These are phyloP conservation scores for Ascosphaera apis DNA, from an alignment of 2,329 filamentous ascomycete genomes.

Conservation along the genomic window DNA sequence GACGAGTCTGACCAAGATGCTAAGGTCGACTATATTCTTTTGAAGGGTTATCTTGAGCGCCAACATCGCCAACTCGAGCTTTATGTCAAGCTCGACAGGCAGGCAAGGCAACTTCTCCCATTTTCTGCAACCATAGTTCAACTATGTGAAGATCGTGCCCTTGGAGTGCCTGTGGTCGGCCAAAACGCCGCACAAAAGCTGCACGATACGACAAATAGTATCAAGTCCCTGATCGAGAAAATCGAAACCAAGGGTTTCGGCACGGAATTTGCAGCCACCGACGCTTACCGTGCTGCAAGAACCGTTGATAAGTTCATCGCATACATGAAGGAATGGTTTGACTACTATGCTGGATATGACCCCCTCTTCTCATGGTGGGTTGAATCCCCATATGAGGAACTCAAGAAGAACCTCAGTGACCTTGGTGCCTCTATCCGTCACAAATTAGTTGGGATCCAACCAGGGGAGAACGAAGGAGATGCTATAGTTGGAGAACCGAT, in stretches of 20 bases:
- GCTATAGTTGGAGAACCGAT: slow-evolving; percentile 35
- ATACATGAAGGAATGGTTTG: slow-evolving; percentile 24
- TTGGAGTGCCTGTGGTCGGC: slow-evolving; percentile 21
- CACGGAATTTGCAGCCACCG: slow-evolving; percentile 7
- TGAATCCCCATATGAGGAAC: slow-evolving; percentile 19
- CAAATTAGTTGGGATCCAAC: slow-evolving; percentile 23
- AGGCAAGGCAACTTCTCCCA: slow-evolving; percentile 20
- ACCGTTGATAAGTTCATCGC: slow-evolving; percentile 18
- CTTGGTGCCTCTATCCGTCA: slow-evolving; percentile 18
- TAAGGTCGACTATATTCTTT: slow-evolving; percentile 15
- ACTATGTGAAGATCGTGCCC: slow-evolving; percentile 27
- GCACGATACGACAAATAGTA: slow-evolving; percentile 13
- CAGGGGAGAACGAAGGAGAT: slow-evolving; percentile 16
- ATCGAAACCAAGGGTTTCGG: slow-evolving; percentile 13
- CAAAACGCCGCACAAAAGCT: slow-evolving; percentile 23
- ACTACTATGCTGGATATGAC: slow-evolving; percentile 32
- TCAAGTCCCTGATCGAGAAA: slow-evolving; percentile 13
- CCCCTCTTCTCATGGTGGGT: slow-evolving; percentile 36
- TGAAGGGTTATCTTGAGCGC: slow-evolving; percentile 23
- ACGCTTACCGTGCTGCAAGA: slow-evolving; percentile 25
- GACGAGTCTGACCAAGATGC: slow-evolving; percentile 20
- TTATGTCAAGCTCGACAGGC: slow-evolving; percentile 15
- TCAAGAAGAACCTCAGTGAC: slow-evolving; percentile 16
- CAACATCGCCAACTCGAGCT: slow-evolving; percentile 16
- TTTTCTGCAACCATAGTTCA: slow-evolving; percentile 21